Evolutionary conservation across 768 basidiomycete species (phyloP).

Genomic region (Hygrocybe coccinea): DNA sequence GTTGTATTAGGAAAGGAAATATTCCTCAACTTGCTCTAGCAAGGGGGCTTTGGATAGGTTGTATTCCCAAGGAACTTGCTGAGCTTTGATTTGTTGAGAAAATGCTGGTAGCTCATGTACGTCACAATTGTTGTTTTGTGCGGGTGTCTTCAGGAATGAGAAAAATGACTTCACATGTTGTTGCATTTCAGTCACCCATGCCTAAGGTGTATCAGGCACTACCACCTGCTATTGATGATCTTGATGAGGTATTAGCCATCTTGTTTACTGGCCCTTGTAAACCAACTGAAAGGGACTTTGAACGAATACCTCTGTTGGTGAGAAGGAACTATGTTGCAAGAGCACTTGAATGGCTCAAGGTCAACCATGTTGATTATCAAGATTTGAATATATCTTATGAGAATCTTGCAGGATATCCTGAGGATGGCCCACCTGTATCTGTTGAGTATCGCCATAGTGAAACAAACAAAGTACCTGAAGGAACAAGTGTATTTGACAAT

Average conservation of each 20-base stretch:
- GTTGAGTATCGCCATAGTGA: slow-evolving; percentile 19
- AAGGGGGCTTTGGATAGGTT: slow-evolving; percentile 32
- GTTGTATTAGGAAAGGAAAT: neutral
- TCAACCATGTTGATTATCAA: slow-evolving; percentile 32
- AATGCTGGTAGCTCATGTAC: slow-evolving; percentile 17
- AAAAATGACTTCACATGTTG: slow-evolving; percentile 10
- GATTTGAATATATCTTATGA: slow-evolving; percentile 26
- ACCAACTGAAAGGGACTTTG: slow-evolving; percentile 27
- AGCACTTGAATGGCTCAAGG: slow-evolving; percentile 32
- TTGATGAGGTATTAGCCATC: slow-evolving; percentile 31
- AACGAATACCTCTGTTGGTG: slow-evolving; percentile 31
- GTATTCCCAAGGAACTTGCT: slow-evolving; percentile 22
- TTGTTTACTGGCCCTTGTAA: slow-evolving; percentile 27
- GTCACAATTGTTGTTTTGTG: slow-evolving; percentile 27
- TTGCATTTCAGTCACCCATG: slow-evolving; percentile 27
- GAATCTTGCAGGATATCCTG: slow-evolving; percentile 24
- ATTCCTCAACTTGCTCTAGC: slow-evolving; percentile 20
- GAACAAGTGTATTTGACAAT: slow-evolving; percentile 10
- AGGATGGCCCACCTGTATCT: neutral
- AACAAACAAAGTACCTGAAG: slow-evolving; percentile 9
- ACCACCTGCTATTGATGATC: slow-evolving; percentile 29
- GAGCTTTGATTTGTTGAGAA: slow-evolving; percentile 25
- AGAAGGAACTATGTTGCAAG: slow-evolving; percentile 17
- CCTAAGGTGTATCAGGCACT: slow-evolving; percentile 28
- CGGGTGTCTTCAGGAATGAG: slow-evolving; percentile 18